Evolutionary conservation across 1,284 basidiomycete species (phyloP).

Genomic region (Grifola frondosa): DNA sequence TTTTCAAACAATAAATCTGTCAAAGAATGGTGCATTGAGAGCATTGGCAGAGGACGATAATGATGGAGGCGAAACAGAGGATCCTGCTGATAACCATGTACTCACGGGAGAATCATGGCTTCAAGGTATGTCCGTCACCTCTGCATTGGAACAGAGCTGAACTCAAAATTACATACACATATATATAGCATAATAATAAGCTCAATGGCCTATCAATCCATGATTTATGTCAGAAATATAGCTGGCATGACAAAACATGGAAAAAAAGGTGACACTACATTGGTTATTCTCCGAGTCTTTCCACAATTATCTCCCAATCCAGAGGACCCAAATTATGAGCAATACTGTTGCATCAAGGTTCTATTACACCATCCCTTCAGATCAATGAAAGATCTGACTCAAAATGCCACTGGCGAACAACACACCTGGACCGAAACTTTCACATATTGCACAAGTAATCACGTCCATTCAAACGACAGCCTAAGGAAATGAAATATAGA

Average conservation of each 20-base stretch:
- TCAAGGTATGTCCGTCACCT: background rate
- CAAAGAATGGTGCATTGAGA: background rate
- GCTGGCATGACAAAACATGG: background rate
- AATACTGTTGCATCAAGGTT: background rate
- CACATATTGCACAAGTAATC: background rate
- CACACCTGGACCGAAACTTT: background rate
- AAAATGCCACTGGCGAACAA: background rate
- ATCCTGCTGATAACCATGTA: background rate
- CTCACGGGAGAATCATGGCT: slow-evolving; percentile 1
- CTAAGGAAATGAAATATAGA: background rate
- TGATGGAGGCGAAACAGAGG: background rate
- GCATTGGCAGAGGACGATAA: too few species aligned
- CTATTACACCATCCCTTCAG: slow-evolving; percentile 1
- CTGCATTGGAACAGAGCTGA: too few species aligned
- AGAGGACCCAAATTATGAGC: background rate
- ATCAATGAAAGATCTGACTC: background rate
- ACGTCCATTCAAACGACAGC: slow-evolving; percentile 5
- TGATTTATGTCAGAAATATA: background rate
- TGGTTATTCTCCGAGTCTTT: background rate
- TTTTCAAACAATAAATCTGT: slow-evolving; percentile 1
- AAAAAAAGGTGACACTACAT: background rate
- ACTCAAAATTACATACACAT: too few species aligned
- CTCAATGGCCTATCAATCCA: background rate
- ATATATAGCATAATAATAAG: background rate
- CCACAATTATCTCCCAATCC: slow-evolving; percentile 1